Base-by-base conservation (phyloP, 2,329 filamentous ascomycete species). In the Escovopsis sp. region DNA sequence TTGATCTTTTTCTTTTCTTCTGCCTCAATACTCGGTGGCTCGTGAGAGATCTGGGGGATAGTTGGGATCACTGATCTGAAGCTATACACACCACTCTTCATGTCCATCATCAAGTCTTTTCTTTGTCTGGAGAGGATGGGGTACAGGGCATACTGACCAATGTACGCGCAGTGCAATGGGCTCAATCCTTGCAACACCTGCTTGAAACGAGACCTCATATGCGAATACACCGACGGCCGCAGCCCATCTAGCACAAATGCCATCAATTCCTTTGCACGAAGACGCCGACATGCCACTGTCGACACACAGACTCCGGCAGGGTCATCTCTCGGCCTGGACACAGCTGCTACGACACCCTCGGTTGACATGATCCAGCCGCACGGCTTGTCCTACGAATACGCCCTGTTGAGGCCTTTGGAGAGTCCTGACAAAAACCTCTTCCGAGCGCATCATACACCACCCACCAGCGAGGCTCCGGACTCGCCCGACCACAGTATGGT, bases 401-500 rank as follows among this genome's bases (percentile, higher is more conserved):
- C 11, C 27, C 8, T 9, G 3, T 30, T 11, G 27, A 30, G 27
- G 8, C 11, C 27, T 20, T 12, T 9, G 6, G 34, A 14, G 15
- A 41, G 31, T 27, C 40, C 36, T 24, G 37, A 34, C 25, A 39
- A 25, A 7, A 29, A 16, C 11, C 38, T 32, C 30, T 40, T 31
- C 29, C 14, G 31, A 20, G 16, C 20, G 16, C 24, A 38, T 9
- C 30, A 42, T 13, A 38, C 20, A 12, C 41, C 31, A 9, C 37
- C 40, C 15, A 38, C 39, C 20, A 42, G 43, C 24, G 44, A 46
- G 15, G 34, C 37, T 12, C 42, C 42, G 24, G 39, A 40, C 12
- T 32, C 35, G 20, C 61, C 64, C 15, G 58, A 57, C 34, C 56
- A 62, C 38, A 64, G 59, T 46, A 63, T 59, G 33, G 55, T 31